Evolutionary conservation across 2,329 filamentous ascomycete genomes (phyloP), one percentile per base, ranked within the genome.

Genomic region (Colletotrichum destructivum): DNA sequence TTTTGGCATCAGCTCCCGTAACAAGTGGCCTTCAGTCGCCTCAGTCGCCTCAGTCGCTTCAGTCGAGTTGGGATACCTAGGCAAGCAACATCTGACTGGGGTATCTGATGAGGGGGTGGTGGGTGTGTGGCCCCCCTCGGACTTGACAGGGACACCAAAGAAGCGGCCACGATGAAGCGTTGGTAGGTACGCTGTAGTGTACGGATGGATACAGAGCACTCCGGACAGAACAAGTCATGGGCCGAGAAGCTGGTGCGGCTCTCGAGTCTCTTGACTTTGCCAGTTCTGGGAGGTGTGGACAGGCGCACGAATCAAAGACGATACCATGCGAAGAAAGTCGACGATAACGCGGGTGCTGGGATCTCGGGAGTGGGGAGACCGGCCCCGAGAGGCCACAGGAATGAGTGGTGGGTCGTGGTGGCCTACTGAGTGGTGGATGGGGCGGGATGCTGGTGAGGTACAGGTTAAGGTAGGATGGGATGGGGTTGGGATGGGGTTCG

Each of bases 271-370:
- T 38, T 11, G 35, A 55, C 38, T 31, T 18, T 54, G 42, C 38
- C 52, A 46, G n/a, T 47, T 38, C 21, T 35, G 21, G n/a, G 47
- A 60, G 47, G 47, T 64, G 54, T 40, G 21, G 35, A 64, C 66
- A 72, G 65, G 65, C 69, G 69, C 69, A 44, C 69, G 69, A 72
- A 72, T 72, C 69, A 72, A 55, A 23, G 46, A 55, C 26, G 47
- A 51, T 72, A 64, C 13, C 46, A 69, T 55, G 60, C 54, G 69
- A 60, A 69, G 65, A 59, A 55, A 47, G 69, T 35, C 46, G 57
- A 72, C 60, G 55, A 69, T 59, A 55, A 69, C 42, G 59, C 57
- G 59, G 54, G 52, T 62, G 54, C 55, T 40, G 52, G 59, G 65
- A 40, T n/a, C 47, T 69, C 69, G 47, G 35, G 31, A 16, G 69